phyloP scores from a whole-genome alignment of 2,329 filamentous ascomycete species.

The Phaeosphaeria sp. region DNA sequence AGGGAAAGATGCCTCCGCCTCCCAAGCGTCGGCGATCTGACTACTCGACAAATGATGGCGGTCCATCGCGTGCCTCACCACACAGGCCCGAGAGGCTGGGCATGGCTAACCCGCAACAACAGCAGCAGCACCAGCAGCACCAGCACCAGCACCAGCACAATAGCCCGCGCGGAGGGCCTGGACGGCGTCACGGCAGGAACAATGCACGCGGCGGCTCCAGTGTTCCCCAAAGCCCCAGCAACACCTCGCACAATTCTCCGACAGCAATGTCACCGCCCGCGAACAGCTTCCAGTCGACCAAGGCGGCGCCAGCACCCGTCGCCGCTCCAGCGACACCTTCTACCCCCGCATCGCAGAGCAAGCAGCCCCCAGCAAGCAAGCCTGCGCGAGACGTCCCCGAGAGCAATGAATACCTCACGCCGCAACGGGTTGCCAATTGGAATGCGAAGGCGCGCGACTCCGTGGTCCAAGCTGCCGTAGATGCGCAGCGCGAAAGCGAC shows the following conservation, averaged over 20 bases:
- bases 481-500: slow-evolving; percentile 72
- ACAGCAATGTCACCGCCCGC: slow-evolving; percentile 40
- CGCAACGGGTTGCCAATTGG: slow-evolving; percentile 74
- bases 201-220: slow-evolving; percentile 37
- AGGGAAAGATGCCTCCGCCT: slow-evolving; percentile 59
- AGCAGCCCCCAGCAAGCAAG: slow-evolving; percentile 44
- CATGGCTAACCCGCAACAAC: slow-evolving; percentile 14
- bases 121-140: slow-evolving; percentile 5
- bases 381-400: slow-evolving; percentile 53
- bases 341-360: slow-evolving; percentile 20
- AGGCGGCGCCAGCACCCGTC: slow-evolving; percentile 20
- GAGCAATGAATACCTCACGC: slow-evolving; percentile 78
- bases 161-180: slow-evolving; percentile 38
- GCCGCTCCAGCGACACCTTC: slow-evolving; percentile 14
- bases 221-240: slow-evolving; percentile 38
- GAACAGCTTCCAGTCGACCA: slow-evolving; percentile 22
- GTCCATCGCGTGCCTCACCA: slow-evolving; percentile 55
- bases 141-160: slow-evolving; percentile 20
- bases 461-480: slow-evolving; percentile 69
- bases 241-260: slow-evolving; percentile 37
- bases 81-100: slow-evolving; percentile 59
- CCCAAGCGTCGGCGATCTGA: slow-evolving; percentile 65
- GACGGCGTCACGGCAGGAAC: slow-evolving; percentile 37
- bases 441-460: slow-evolving; percentile 68
- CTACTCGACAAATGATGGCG: slow-evolving; percentile 52